These are phyloP conservation scores for Buddleja alternifolia DNA, from an alignment of 257 asterid genomes.

Conservation along the genomic window DNA sequence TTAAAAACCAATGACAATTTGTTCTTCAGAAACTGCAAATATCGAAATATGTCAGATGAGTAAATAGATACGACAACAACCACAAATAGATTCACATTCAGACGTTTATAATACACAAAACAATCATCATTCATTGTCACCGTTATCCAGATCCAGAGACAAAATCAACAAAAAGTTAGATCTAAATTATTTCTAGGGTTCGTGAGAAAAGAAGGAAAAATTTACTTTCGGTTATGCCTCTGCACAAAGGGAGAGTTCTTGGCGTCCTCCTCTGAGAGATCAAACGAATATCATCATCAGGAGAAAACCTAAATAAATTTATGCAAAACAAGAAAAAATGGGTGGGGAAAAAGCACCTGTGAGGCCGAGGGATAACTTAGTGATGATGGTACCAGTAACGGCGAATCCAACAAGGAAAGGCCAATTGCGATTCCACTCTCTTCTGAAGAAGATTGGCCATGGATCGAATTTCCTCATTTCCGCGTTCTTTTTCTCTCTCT, in stretches of 20 bases:
- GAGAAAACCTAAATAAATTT: not conserved
- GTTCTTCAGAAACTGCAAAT: not conserved
- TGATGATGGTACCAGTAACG: constrained; percentile 35
- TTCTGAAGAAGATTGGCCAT: constrained; percentile 52
- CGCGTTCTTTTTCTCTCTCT: not conserved
- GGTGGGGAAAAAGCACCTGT: constrained; percentile 37
- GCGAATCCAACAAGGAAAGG: constrained; percentile 40
- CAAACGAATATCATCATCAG: too few species aligned
- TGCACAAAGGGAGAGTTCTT: constrained; percentile 40
- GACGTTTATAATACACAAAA: not conserved
- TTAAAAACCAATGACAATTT: not conserved
- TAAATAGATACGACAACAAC: not conserved
- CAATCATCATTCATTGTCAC: not conserved
- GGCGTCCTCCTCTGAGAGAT: constrained; percentile 34
- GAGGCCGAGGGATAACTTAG: constrained; percentile 49
- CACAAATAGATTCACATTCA: not conserved
- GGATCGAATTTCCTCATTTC: constrained; percentile 62
- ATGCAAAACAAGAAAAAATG: not conserved
- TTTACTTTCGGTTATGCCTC: constrained; percentile 38
- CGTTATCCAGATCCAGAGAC: not conserved
- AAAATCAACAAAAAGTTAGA: not conserved
- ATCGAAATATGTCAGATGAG: not conserved
- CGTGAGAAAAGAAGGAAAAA: not conserved
- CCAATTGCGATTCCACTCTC: constrained; percentile 41
- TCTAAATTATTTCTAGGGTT: constrained; percentile 25